These are phyloP conservation scores for Aspergillus felis DNA, from an alignment of 2,329 filamentous ascomycete species.

Conservation along the genomic window DNA sequence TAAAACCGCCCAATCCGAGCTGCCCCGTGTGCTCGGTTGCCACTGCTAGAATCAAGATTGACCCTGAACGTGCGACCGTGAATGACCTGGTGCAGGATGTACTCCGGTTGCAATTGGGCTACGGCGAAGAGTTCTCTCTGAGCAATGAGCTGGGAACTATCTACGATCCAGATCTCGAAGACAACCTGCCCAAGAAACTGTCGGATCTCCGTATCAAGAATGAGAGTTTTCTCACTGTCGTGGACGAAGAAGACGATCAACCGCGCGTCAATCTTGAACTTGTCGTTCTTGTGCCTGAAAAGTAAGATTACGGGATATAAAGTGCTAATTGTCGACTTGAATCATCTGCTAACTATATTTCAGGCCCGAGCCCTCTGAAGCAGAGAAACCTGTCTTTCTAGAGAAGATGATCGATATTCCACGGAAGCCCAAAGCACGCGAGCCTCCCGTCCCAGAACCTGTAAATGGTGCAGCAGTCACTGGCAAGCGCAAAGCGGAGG, in stretches of 20 bases:
- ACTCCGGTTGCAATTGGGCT: slow-evolving; percentile 66
- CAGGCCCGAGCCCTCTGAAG: slow-evolving; percentile 27
- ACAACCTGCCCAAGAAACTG: slow-evolving; percentile 78
- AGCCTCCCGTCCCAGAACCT: slow-evolving; percentile 28
- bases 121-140: slow-evolving; percentile 76
- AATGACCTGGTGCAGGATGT: slow-evolving; percentile 74
- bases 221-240: slow-evolving; percentile 74
- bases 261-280: slow-evolving; percentile 78
- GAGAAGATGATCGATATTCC: slow-evolving; percentile 45
- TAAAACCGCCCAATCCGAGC: slow-evolving; percentile 66
- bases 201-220: slow-evolving; percentile 69
- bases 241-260: slow-evolving; percentile 67
- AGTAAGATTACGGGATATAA: slow-evolving; percentile 17
- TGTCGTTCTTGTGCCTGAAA: slow-evolving; percentile 36
- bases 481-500: slow-evolving; percentile 45
- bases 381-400: slow-evolving; percentile 40
- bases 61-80: slow-evolving; percentile 69
- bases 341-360: slow-evolving; percentile 10
- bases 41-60: slow-evolving; percentile 63
- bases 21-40: slow-evolving; percentile 81
- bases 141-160: slow-evolving; percentile 71
- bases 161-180: slow-evolving; percentile 84
- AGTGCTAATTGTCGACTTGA: neutral
- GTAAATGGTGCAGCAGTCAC: slow-evolving; percentile 20
- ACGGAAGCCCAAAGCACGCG: slow-evolving; percentile 39